Evolutionary conservation across 2,329 filamentous ascomycete species (phyloP), one percentile per base, ranked within the genome.

Genomic region (Huntiella decipiens): DNA sequence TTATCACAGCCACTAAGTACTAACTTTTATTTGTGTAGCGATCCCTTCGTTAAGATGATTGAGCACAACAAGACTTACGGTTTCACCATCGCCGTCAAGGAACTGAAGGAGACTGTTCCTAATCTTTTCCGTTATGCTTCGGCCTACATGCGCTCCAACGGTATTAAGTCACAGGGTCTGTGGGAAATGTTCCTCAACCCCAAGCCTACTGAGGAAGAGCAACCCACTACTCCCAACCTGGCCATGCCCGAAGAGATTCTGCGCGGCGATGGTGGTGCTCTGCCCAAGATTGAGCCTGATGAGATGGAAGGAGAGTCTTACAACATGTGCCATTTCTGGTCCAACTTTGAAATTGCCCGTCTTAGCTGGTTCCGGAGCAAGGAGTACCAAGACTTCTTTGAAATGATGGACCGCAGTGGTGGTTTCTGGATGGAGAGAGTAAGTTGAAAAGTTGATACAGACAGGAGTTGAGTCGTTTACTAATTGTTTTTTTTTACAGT

Each of bases 291-390:
- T 47, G 85, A 96, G 57, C 78, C 81, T 0, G 87, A 96, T 57
- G 74, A 79, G 37, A 98, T 98, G 91, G 88, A 96, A 59, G 85
- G 86, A 52, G 91, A 98, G 61, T 83, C 79, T 56, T 98, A 98
- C 70, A 98, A 98, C 66, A 98, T 98, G 91, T 98, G 91, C 61
- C 91, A 98, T 67, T 98, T 95, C 68, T 98, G 91, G 91, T 94
- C 86, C 61, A 98, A 98, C 62, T 98, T 98, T 54, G 91, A 98
- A 63, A 98, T 98, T 64, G 91, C 91, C 11, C 77, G 79, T 50
- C 73, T 98, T 51, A 81, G 84, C 64, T 98, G 86, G 77, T 96
- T 96, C 73, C 77, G 91, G 55, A 95, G 87, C 67, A 88, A 94
- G 64, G 82, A 86, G 58, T 98, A 98, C 60, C 82, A 93, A 55